A percentile compares a stretch with the other conserved stretches of the same genome.
Conservation (phyloP, 148 eudicot genomes). For the Polygonum aviculare region DNA sequence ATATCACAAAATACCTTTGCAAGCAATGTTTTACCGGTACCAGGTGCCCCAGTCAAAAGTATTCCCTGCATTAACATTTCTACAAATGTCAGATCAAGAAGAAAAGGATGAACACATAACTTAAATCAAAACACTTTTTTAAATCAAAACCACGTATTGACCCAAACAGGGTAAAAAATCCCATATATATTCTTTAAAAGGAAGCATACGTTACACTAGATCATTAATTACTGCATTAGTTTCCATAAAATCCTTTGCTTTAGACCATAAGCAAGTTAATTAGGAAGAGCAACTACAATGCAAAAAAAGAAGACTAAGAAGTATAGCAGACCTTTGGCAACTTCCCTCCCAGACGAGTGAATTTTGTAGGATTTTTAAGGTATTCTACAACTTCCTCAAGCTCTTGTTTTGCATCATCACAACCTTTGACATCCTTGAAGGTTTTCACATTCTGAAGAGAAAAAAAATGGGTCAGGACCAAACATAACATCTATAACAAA, state of each 20-base stretch:
- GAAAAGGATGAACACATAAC: not conserved
- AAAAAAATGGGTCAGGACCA: conserved; percentile 12
- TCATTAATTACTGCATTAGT: not conserved
- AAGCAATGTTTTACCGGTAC: conserved; percentile 94
- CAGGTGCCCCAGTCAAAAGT: conserved; percentile 97
- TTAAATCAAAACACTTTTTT: not conserved
- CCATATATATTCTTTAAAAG: not conserved
- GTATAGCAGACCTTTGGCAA: conserved; percentile 64
- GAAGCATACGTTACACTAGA: not conserved
- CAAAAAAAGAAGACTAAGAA: not conserved
- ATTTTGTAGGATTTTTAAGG: conserved; percentile 80
- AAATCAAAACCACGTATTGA: not conserved
- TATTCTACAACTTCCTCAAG: conserved; percentile 99
- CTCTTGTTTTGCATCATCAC: conserved; percentile 99
- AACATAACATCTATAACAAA: not conserved
- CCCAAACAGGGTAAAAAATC: not conserved
- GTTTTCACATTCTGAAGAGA: conserved; percentile 82
- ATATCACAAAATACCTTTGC: conserved; percentile 56
- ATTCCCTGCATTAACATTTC: conserved; percentile 55
- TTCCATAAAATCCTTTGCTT: not conserved
- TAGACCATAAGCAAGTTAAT: not conserved
- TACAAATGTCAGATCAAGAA: not conserved
- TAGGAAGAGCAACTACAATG: not conserved
- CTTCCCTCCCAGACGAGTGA: conserved; percentile 96
- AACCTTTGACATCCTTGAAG: conserved; percentile 96